These are phyloP conservation scores for Diaporthe sp. DNA, from an alignment of 2,329 filamentous ascomycete species.

Conservation along the genomic window DNA sequence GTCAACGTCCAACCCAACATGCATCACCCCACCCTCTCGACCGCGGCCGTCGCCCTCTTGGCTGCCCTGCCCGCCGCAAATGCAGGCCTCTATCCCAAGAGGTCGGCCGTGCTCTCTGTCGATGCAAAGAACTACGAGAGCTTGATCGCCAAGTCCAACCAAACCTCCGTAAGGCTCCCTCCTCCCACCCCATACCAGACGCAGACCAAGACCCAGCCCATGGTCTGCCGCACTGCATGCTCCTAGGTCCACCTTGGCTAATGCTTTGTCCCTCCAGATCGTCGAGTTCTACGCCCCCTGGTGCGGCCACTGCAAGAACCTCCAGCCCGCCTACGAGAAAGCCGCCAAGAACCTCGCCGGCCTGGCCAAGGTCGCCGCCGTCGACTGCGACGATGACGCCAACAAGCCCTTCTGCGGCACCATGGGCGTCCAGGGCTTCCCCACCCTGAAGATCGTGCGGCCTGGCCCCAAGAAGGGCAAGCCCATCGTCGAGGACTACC, in stretches of 20 bases:
- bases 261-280: slow-evolving; percentile 52
- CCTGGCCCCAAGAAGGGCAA: slow-evolving; percentile 81
- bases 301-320: slow-evolving; percentile 97
- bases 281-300: slow-evolving; percentile 95
- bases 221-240: not conserved
- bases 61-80: slow-evolving; percentile 69
- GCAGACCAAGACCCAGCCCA: not conserved
- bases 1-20: slow-evolving; percentile 49
- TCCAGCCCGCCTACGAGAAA: slow-evolving; percentile 96
- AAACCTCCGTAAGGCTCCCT: slow-evolving; percentile 79
- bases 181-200: not conserved
- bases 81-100: slow-evolving; percentile 84
- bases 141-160: slow-evolving; percentile 87
- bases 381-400: slow-evolving; percentile 92
- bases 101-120: slow-evolving; percentile 87
- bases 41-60: slow-evolving; percentile 70
- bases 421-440: slow-evolving; percentile 94
- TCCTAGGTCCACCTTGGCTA: not conserved
- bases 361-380: slow-evolving; percentile 90
- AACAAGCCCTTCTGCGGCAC: slow-evolving; percentile 89
- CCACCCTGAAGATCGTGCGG: slow-evolving; percentile 92
- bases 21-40: slow-evolving; percentile 65
- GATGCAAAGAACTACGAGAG: slow-evolving; percentile 82
- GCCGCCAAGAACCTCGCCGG: slow-evolving; percentile 90
- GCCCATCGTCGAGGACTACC: slow-evolving; percentile 90